A percentile compares a stretch with the other conserved stretches of the same genome.
These are phyloP conservation scores for Neurospora sp. DNA, from an alignment of 495 filamentous ascomycete species.

Conservation along the genomic window DNA sequence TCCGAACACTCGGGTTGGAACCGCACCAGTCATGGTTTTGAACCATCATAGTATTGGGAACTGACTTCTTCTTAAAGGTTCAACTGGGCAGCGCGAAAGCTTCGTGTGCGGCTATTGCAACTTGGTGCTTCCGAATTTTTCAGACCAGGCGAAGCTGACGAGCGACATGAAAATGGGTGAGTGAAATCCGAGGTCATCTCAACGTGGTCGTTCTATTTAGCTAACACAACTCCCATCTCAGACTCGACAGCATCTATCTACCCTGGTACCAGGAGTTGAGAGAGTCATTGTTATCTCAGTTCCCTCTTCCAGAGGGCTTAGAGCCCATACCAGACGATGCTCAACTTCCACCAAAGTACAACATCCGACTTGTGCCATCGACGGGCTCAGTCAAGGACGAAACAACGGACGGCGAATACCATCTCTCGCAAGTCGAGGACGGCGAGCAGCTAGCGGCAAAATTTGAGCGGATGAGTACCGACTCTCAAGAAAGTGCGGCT, in stretches of 20 bases:
- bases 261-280: constrained; percentile 64
- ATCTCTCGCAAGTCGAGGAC: background rate
- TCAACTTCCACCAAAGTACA: constrained; percentile 70
- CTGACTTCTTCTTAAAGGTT: constrained; percentile 43
- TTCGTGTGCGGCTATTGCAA: constrained; percentile 76
- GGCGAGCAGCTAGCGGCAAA: background rate
- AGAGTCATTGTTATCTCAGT: constrained; percentile 49
- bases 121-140: constrained; percentile 73
- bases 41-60: background rate
- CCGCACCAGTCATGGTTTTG: background rate
- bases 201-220: background rate
- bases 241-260: constrained; percentile 68
- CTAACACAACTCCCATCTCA: constrained; percentile 4
- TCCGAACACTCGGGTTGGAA: background rate
- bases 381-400: constrained; percentile 7
- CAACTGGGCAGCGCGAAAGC: constrained; percentile 84
- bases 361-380: constrained; percentile 38
- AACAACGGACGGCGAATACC: background rate
- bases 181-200: constrained; percentile 12
- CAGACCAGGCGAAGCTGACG: constrained; percentile 75
- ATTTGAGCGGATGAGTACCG: background rate
- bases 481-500: background rate
- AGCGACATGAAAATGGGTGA: constrained; percentile 86
- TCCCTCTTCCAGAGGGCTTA: constrained; percentile 56
- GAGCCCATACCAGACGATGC: constrained; percentile 64